Evolutionary conservation across 768 basidiomycete genomes (phyloP).

Genomic region (Agaricus subrufescens): DNA sequence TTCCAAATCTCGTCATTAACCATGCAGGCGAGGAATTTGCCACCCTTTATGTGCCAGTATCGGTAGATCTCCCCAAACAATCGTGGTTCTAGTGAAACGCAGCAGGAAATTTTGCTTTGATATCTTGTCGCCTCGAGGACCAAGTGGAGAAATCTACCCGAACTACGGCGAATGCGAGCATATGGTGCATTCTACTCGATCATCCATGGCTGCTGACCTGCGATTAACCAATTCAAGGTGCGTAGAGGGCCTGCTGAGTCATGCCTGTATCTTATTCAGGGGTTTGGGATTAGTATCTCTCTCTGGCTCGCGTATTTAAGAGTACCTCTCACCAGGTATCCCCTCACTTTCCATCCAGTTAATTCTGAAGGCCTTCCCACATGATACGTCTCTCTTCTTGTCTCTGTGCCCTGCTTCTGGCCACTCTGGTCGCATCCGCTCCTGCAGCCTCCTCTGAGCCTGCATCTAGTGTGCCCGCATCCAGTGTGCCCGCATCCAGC

Average conservation of each 20-base stretch:
- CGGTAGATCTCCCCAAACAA: background rate
- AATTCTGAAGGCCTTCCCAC: slow-evolving; percentile 1
- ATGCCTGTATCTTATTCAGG: background rate
- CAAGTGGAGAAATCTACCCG: too few species aligned
- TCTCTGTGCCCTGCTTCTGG: slow-evolving; percentile 29
- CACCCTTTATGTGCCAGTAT: background rate
- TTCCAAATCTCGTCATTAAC: background rate
- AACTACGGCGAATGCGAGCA: background rate
- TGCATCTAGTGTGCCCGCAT: slow-evolving; percentile 14
- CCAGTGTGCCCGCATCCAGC: slow-evolving; percentile 11
- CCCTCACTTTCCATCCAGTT: background rate
- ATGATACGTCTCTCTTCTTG: slow-evolving; percentile 35
- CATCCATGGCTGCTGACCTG: background rate
- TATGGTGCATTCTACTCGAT: background rate
- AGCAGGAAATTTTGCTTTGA: background rate
- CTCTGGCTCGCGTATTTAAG: slow-evolving; percentile 5
- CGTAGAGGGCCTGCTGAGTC: background rate
- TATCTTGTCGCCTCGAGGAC: background rate
- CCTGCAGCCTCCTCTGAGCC: slow-evolving; percentile 14
- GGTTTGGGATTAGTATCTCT: background rate
- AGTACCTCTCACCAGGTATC: background rate
- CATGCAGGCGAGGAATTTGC: background rate
- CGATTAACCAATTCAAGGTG: background rate
- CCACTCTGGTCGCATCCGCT: slow-evolving; percentile 22
- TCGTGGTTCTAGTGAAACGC: background rate